Percentiles rank a stretch among this genome's conserved stretches.
phyloP scores from a whole-genome alignment of 495 filamentous ascomycete genomes.

The Lasiosphaeria ovina region DNA sequence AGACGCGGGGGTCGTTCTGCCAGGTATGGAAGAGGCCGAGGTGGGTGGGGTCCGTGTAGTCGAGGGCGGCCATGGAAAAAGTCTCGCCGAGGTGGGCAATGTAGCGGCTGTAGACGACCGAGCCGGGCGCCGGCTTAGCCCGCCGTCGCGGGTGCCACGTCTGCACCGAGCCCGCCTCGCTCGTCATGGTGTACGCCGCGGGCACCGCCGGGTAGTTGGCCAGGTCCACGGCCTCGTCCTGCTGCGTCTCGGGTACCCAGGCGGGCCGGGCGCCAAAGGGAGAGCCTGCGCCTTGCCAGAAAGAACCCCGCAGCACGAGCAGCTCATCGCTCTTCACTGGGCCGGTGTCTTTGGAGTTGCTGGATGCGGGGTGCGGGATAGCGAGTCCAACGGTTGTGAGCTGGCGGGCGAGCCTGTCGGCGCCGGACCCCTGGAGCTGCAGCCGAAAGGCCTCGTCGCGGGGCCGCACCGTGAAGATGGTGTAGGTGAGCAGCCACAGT shows the following conservation, averaged over 20 bases:
- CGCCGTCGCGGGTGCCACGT: conserved; percentile 59
- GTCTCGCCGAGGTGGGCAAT: conserved; percentile 64
- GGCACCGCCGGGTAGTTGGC: conserved; percentile 54
- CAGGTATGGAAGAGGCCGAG: conserved; percentile 61
- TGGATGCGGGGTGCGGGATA: conserved; percentile 44
- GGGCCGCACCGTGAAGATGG: conserved; percentile 55
- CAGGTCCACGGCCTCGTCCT: conserved; percentile 37
- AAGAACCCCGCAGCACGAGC: conserved; percentile 49
- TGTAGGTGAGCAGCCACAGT: conserved; percentile 62
- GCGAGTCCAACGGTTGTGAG: conserved; percentile 54
- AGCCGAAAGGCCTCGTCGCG: conserved; percentile 55
- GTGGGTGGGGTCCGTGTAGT: conserved; percentile 54
- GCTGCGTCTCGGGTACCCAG: conserved; percentile 48
- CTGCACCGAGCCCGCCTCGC: conserved; percentile 26
- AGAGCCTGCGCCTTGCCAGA: conserved; percentile 69
- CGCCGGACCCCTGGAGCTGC: conserved; percentile 39
- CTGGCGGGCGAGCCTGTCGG: conserved; percentile 44
- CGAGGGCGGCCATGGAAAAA: conserved; percentile 63
- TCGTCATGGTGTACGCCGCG: conserved; percentile 54
- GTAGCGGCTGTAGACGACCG: conserved; percentile 64
- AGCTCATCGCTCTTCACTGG: conserved; percentile 32
- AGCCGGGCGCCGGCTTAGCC: conserved; percentile 59
- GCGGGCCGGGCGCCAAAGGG: conserved; percentile 61
- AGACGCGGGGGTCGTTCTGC: conserved; percentile 71
- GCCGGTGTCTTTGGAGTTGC: conserved; percentile 5